These are phyloP conservation scores for Datisca glomerata DNA, from an alignment of 306 rosid genomes.

Conservation along the genomic window DNA sequence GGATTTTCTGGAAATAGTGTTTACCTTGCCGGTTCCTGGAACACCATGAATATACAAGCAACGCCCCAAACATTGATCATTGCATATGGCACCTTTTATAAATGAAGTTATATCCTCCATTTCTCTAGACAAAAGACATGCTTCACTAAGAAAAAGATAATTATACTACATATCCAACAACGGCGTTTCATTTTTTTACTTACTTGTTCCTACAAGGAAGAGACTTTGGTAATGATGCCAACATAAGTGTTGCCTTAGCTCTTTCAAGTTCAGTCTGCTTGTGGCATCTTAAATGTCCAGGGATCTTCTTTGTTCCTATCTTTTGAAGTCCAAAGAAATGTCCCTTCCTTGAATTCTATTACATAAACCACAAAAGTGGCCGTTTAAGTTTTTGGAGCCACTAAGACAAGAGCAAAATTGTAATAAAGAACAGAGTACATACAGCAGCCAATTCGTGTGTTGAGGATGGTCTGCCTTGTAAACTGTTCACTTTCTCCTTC, in stretches of 20 bases:
- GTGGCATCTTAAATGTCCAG: conserved; percentile 68
- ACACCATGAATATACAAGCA: conserved; percentile 94
- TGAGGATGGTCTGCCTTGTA: conserved; percentile 26
- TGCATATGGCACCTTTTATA: conserved; percentile 73
- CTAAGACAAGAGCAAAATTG: conserved; percentile 12
- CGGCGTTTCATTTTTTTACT: conserved; percentile 21
- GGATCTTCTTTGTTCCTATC: conserved; percentile 73
- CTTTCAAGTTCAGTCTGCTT: conserved; percentile 82
- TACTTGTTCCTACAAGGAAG: conserved; percentile 89
- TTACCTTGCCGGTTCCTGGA: conserved; percentile 98
- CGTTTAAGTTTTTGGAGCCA: conserved; percentile 15
- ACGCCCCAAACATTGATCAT: conserved; percentile 80
- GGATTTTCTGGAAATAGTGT: conserved; percentile 1
- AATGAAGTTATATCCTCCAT: conserved; percentile 75
- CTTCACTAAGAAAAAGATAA: conserved; percentile 13
- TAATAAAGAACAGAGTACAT: conserved; percentile 23
- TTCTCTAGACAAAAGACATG: conserved; percentile 40
- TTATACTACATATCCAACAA: conserved; percentile 7
- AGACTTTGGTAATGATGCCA: conserved; percentile 75
- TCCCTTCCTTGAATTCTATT: conserved; percentile 69
- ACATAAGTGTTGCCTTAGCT: conserved; percentile 78
- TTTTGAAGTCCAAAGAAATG: conserved; percentile 76
- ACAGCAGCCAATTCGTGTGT: conserved; percentile 67
- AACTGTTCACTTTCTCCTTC: conserved; percentile 32
- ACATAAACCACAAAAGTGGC: conserved; percentile 4